Evolutionary conservation across 2,329 filamentous ascomycete species (phyloP), one percentile per base, ranked within the genome.

Genomic region (Clonostachys rosea): DNA sequence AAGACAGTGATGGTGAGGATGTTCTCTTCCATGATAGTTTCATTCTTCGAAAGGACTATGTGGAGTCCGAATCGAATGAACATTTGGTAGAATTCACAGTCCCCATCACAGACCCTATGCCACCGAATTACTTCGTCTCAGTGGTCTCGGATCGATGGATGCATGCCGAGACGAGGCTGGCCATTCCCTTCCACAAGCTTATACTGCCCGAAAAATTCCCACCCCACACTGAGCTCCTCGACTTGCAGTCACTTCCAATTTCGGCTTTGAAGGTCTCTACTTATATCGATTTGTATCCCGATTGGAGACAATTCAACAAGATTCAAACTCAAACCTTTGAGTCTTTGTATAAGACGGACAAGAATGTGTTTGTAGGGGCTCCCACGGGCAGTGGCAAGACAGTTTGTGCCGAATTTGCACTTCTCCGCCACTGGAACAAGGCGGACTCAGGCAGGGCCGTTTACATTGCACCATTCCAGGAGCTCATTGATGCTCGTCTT

Each of bases 291-390:
- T 71, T 99, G 17, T 99, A 96, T 61, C 84, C 89, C 5, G 76
- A 86, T 33, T 95, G 90, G 84, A 79, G 83, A 47, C 83, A 88
- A 52, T 99, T 99, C 76, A 99, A 99, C 73, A 94, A 94, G 64
- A 88, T 99, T 12, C 95, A 99, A 67, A 96, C 94, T 1, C 94
- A 99, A 64, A 89, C 90, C 0, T 99, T 97, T 75, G 96, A 96
- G 62, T 91, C 91, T 2, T 73, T 99, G 1, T 97, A 89, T 63
- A 86, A 87, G 43, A 87, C 89, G 1, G 89, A 97, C 62, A 90
- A 97, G 57, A 97, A 95, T 59, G 91, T 96, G 18, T 90, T 99
- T 52, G 73, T 99, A 52, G 91, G 90, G 42, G 87, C 92, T n/a
- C 87, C 94, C 2, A 91, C 91, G 9, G 92, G 94, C 40, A 96